Conservation (phyloP, 2,329 filamentous ascomycete genomes). For the Atkinsonella texensis region DNA sequence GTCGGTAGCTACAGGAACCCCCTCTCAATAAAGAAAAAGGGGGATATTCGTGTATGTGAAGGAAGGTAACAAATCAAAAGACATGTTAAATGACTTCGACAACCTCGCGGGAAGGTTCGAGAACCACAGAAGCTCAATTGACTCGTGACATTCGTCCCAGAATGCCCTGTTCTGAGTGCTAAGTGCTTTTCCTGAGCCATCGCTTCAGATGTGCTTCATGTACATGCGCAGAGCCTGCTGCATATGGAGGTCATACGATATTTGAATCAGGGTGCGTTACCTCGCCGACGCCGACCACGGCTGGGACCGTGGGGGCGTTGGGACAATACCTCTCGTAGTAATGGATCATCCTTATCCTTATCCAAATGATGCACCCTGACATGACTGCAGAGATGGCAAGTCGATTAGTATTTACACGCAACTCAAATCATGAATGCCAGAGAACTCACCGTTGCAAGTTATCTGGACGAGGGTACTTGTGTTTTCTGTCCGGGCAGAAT, state of each 20-base stretch:
- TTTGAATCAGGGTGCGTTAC: constrained; percentile 22
- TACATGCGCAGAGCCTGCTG: neutral
- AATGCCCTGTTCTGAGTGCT: neutral
- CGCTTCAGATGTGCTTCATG: neutral
- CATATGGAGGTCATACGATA: neutral
- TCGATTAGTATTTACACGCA: constrained; percentile 5
- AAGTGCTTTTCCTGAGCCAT: neutral
- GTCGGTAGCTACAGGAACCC: neutral
- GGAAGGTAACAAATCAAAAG: neutral
- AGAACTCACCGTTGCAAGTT: constrained; percentile 74
- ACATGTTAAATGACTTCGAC: neutral
- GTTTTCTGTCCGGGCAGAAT: constrained; percentile 86
- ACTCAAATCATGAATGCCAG: neutral
- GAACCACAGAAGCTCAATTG: neutral
- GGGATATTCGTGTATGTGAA: neutral
- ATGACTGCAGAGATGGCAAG: constrained; percentile 44
- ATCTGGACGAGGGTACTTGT: constrained; percentile 89
- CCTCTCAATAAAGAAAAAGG: neutral
- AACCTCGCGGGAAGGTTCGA: neutral
- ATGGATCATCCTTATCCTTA: constrained; percentile 76
- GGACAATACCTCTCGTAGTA: constrained; percentile 69
- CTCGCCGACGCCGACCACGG: constrained; percentile 64
- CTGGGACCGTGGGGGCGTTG: constrained; percentile 76
- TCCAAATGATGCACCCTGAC: constrained; percentile 87
- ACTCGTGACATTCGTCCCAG: neutral